phyloP scores from a whole-genome alignment of 805 yeast genomes.

The Saccharomycopsis malanga region DNA sequence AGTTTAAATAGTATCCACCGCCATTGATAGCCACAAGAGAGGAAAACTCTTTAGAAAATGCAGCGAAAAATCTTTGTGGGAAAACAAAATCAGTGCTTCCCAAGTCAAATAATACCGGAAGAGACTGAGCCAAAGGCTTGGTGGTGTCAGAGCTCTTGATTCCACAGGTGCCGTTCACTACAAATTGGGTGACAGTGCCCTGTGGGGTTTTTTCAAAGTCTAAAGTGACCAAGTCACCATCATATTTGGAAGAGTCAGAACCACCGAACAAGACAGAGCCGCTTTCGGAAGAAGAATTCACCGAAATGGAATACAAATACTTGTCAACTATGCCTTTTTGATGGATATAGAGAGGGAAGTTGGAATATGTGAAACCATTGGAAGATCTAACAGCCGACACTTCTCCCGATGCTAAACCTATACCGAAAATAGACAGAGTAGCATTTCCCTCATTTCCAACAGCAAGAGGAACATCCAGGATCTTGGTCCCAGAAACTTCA shows the following conservation, averaged over 20 bases:
- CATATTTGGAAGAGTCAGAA: conserved; percentile 54
- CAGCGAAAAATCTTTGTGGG: no score
- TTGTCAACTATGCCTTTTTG: background rate
- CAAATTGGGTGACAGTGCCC: background rate
- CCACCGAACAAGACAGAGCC: conserved; percentile 65
- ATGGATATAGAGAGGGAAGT: background rate
- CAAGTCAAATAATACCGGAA: no score
- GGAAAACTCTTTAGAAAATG: no score
- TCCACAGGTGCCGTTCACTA: background rate
- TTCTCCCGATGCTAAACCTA: background rate
- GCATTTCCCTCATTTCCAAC: background rate
- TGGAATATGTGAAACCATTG: background rate
- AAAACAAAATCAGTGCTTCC: no score
- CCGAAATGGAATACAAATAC: background rate
- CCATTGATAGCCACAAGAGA: no score
- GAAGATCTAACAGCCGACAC: background rate
- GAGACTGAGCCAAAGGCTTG: no score
- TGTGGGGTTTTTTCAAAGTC: conserved; percentile 29
- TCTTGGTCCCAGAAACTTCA: background rate
- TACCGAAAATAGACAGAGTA: background rate
- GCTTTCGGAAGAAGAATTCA: background rate
- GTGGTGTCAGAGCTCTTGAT: background rate
- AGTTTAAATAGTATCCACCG: background rate
- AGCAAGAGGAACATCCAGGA: background rate
- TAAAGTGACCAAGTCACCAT: conserved; percentile 36